Conservation (phyloP, 306 rosid genomes). For the Pyrus betulifolia region DNA sequence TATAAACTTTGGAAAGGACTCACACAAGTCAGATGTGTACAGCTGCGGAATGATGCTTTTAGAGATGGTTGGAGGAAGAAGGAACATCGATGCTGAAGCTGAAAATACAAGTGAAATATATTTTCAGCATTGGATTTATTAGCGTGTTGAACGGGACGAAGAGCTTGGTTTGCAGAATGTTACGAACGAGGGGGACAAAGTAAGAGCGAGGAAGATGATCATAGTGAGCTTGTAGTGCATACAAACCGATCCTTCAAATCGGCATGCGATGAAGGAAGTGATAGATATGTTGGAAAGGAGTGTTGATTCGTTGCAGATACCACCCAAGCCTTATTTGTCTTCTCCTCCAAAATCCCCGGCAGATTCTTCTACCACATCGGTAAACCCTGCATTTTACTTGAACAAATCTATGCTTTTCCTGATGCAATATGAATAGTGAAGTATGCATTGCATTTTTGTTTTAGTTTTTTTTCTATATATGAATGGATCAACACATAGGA, state of each 20-base stretch:
- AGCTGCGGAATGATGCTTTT: constrained; percentile 30
- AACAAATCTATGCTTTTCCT: background rate
- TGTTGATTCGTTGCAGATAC: constrained; percentile 13
- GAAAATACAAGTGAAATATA: constrained; percentile 20
- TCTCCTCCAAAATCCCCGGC: constrained; percentile 3
- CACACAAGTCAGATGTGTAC: constrained; percentile 34
- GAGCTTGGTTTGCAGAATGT: constrained; percentile 11
- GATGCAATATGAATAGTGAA: background rate
- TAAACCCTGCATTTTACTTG: background rate
- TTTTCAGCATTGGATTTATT: constrained; percentile 34
- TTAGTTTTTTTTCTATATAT: too few species aligned
- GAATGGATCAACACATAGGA: too few species aligned
- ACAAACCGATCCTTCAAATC: constrained; percentile 11
- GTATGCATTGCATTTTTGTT: too few species aligned
- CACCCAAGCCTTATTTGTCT: constrained; percentile 18
- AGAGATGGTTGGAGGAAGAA: constrained; percentile 23
- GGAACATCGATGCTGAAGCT: constrained; percentile 1
- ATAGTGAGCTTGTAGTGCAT: constrained; percentile 22
- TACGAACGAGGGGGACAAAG: constrained; percentile 9
- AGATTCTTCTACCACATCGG: background rate
- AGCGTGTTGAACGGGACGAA: constrained; percentile 11
- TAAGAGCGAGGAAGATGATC: constrained; percentile 24
- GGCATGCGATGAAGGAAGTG: constrained; percentile 23
- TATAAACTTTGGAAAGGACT: constrained; percentile 21
- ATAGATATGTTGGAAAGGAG: constrained; percentile 31